phyloP scores from a whole-genome alignment of 2,329 filamentous ascomycete species.

The Epichloe bromicola region DNA sequence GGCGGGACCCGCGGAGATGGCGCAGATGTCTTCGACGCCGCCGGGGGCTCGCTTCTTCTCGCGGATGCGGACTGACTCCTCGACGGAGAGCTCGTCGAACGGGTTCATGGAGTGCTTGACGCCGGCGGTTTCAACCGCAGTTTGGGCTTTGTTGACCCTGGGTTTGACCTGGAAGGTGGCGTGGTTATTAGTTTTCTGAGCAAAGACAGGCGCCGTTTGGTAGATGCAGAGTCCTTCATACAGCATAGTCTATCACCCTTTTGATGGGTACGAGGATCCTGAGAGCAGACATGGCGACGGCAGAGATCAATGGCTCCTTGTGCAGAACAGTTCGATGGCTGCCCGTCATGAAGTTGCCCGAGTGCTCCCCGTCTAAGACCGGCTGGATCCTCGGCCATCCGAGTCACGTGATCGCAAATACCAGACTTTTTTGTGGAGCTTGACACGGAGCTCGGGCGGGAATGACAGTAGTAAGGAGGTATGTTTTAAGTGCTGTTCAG shows the following conservation, averaged over 20 bases:
- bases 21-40: constrained; percentile 83
- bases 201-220: neutral
- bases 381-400: constrained; percentile 28
- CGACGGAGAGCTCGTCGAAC: constrained; percentile 95
- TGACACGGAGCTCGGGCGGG: neutral
- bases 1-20: constrained; percentile 73
- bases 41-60: constrained; percentile 64
- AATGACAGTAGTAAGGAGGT: too few species aligned
- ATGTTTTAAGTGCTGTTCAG: too few species aligned
- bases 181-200: neutral
- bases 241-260: constrained; percentile 78
- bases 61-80: constrained; percentile 89
- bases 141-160: constrained; percentile 59
- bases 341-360: constrained; percentile 3
- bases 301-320: constrained; percentile 2
- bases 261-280: constrained; percentile 72
- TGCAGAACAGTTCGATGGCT: neutral
- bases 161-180: constrained; percentile 43
- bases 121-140: constrained; percentile 79
- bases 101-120: constrained; percentile 99
- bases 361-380: constrained; percentile 29
- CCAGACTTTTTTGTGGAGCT: neutral
- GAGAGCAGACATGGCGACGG: constrained; percentile 43
- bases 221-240: constrained; percentile 25
- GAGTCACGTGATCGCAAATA: constrained; percentile 21